Conservation (phyloP, 768 basidiomycete genomes). For the Melanogaster broomeanus region DNA sequence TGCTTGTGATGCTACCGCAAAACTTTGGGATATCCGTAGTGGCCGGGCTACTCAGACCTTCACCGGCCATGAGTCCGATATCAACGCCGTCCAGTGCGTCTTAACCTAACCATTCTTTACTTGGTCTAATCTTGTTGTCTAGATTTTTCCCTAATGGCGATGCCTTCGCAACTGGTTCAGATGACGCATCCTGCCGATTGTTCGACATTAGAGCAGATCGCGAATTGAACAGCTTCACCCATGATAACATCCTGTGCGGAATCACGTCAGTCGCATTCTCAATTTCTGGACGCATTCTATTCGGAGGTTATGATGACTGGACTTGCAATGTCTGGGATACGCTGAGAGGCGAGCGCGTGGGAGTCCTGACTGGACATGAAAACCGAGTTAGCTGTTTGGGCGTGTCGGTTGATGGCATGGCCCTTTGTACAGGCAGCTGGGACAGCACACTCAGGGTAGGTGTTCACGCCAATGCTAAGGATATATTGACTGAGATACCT, state of each 20-base stretch:
- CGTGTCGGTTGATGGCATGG: constrained; percentile 96
- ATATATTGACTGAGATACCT: constrained; percentile 10
- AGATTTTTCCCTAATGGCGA: constrained; percentile 99
- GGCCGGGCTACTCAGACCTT: constrained; percentile 99
- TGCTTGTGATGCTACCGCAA: constrained; percentile 97
- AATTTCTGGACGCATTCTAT: constrained; percentile 94
- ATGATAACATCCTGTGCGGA: constrained; percentile 98
- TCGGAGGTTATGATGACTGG: constrained; percentile 99
- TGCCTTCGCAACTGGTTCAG: constrained; percentile 97
- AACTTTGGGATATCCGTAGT: constrained; percentile 98
- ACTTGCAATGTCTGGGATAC: constrained; percentile 99
- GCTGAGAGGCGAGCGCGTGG: constrained; percentile 96
- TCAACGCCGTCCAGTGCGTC: constrained; percentile 96
- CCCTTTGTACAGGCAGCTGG: constrained; percentile 98
- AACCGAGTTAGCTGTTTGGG: constrained; percentile 97
- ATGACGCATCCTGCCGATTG: constrained; percentile 96
- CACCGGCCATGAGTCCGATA: constrained; percentile 97
- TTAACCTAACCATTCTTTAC: not conserved
- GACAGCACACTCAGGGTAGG: constrained; percentile 93
- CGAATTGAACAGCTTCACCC: constrained; percentile 94
- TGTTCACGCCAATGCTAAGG: constrained; percentile 14
- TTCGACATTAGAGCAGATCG: constrained; percentile 98
- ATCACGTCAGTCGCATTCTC: constrained; percentile 99
- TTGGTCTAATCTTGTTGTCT: constrained; percentile 10
- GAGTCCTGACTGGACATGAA: constrained; percentile 96